Percentiles rank a stretch among this genome's conserved stretches.
These are phyloP conservation scores for Coniferiporia weirii DNA, from an alignment of 1,284 basidiomycete genomes.

Conservation along the genomic window DNA sequence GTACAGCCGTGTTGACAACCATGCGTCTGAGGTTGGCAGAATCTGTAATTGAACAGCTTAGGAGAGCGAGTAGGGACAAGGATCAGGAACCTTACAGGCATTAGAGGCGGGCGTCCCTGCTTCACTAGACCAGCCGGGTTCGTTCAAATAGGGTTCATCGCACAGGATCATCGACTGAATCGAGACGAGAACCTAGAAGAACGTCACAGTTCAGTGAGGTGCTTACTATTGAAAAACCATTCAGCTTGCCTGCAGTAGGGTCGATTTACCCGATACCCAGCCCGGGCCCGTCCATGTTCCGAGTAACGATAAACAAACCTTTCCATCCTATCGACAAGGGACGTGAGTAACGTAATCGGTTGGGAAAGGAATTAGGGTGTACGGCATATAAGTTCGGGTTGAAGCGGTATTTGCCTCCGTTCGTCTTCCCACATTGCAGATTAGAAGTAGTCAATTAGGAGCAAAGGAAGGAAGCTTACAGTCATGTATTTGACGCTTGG, in stretches of 20 bases:
- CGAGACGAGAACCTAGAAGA: constrained; percentile 72
- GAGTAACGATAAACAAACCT: constrained; percentile 87
- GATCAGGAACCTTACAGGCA: constrained; percentile 45
- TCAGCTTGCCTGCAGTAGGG: constrained; percentile 62
- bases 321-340: constrained; percentile 57
- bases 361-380: constrained; percentile 24
- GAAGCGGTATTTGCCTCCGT: constrained; percentile 83
- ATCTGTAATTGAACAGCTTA: constrained; percentile 40
- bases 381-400: constrained; percentile 90
- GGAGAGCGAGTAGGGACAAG: constrained; percentile 8
- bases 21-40: constrained; percentile 84
- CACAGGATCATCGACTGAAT: constrained; percentile 92
- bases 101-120: constrained; percentile 67
- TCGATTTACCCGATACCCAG: constrained; percentile 83
- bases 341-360: not conserved
- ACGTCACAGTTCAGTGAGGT: constrained; percentile 15
- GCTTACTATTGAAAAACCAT: not conserved
- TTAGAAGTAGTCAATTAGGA: constrained; percentile 13
- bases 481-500: constrained; percentile 89
- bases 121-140: constrained; percentile 78
- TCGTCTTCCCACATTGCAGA: constrained; percentile 52
- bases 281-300: constrained; percentile 90
- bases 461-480: constrained; percentile 36
- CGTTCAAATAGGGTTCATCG: constrained; percentile 85
- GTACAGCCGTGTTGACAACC: constrained; percentile 81